These are phyloP conservation scores for Pelargonium citronellum DNA, from an alignment of 441 rosid species.

Conservation along the genomic window DNA sequence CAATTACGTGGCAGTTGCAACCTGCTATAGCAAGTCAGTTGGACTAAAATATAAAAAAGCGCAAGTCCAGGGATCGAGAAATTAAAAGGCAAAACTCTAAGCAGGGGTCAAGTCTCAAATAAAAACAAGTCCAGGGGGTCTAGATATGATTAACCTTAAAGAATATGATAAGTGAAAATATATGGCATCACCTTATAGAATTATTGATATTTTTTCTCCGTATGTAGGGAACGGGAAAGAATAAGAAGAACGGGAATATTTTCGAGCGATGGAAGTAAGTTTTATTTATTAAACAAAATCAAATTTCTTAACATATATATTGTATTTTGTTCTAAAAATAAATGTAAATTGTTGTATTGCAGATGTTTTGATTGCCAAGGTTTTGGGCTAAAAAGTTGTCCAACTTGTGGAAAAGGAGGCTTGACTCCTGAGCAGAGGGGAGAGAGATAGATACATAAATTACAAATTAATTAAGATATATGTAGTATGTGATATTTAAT, in stretches of 20 bases:
- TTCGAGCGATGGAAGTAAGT: slow-evolving; percentile 87
- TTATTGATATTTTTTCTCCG: background rate
- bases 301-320: background rate
- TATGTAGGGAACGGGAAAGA: slow-evolving; percentile 59
- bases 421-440: slow-evolving; percentile 84
- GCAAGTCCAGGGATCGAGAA: too few relatives aligned
- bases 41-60: too few relatives aligned
- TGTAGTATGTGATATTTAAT: too few relatives aligned
- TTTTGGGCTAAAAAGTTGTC: slow-evolving; percentile 67
- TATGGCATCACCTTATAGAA: too few relatives aligned
- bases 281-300: background rate
- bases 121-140: too few relatives aligned
- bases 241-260: slow-evolving; percentile 73
- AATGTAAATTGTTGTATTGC: background rate
- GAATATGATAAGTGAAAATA: too few relatives aligned
- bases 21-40: too few relatives aligned
- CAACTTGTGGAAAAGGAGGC: slow-evolving; percentile 63
- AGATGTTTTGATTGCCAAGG: slow-evolving; percentile 85
- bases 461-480: too few relatives aligned
- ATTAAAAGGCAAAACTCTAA: too few relatives aligned
- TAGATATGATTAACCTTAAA: too few relatives aligned
- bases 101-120: too few relatives aligned
- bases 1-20: too few relatives aligned
- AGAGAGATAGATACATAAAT: slow-evolving; percentile 36
- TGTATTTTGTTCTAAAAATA: background rate